phyloP scores from a whole-genome alignment of 305 asterid species.

The Stenogyne calaminthoides region DNA sequence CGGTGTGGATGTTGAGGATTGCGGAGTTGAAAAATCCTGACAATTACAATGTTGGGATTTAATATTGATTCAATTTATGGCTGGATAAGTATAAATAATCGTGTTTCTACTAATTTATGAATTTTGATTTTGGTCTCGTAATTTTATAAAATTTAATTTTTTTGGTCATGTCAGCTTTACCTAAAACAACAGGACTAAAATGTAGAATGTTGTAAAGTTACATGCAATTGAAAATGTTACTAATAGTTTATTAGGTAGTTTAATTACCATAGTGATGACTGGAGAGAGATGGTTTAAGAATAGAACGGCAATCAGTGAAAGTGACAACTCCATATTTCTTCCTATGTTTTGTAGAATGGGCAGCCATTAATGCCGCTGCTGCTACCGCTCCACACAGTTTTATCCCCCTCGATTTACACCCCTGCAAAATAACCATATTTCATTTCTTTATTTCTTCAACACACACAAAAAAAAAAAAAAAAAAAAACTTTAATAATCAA shows the following conservation, averaged over 20 bases:
- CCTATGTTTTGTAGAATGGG: conserved; percentile 39
- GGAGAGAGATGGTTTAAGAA: conserved; percentile 60
- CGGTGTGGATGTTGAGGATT: conserved; percentile 42
- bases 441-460: not conserved
- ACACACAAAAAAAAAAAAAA: too few species aligned
- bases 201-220: too few species aligned
- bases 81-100: too few species aligned
- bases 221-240: too few species aligned
- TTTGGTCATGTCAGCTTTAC: too few species aligned
- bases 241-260: too few species aligned
- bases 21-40: conserved; percentile 51
- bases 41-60: not conserved
- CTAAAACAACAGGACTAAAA: too few species aligned
- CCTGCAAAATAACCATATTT: conserved; percentile 21
- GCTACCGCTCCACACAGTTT: conserved; percentile 65
- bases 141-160: too few species aligned
- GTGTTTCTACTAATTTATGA: too few species aligned
- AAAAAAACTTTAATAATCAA: too few species aligned
- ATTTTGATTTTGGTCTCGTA: too few species aligned
- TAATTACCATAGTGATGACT: too few species aligned
- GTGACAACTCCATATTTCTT: conserved; percentile 71
- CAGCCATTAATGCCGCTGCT: conserved; percentile 72
- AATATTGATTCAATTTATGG: not conserved
- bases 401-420: conserved; percentile 69
- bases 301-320: conserved; percentile 67